Evolutionary conservation across 1,139 yeast species (phyloP).

Genomic region (Suhomyces bribrorum): DNA sequence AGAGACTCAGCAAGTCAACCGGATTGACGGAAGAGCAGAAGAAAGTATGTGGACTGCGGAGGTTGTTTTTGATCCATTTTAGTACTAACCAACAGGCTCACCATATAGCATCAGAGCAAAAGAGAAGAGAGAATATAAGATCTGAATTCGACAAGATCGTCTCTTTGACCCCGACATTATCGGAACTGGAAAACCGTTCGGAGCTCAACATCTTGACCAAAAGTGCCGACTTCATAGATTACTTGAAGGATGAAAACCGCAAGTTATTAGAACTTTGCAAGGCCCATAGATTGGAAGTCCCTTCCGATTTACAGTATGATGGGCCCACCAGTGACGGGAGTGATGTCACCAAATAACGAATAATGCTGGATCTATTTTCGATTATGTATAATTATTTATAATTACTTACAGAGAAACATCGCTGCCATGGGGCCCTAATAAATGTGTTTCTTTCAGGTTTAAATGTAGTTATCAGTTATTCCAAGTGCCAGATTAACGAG

Average conservation of each 20-base stretch:
- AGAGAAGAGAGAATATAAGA: slow-evolving; percentile 48
- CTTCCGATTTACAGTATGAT: slow-evolving; percentile 37
- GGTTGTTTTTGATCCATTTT: too few relatives aligned
- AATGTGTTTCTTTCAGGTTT: not conserved
- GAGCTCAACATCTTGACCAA: slow-evolving; percentile 48
- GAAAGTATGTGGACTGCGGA: slow-evolving; percentile 35
- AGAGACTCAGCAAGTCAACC: slow-evolving; percentile 29
- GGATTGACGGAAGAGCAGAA: slow-evolving; percentile 48
- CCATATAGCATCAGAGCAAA: slow-evolving; percentile 53
- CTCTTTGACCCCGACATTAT: slow-evolving; percentile 42
- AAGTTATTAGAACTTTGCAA: slow-evolving; percentile 37
- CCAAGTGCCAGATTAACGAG: slow-evolving; percentile 20
- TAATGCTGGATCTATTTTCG: slow-evolving; percentile 4
- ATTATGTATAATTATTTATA: slow-evolving; percentile 3
- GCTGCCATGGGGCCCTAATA: too few relatives aligned
- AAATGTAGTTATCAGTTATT: not conserved
- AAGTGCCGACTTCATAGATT: slow-evolving; percentile 49
- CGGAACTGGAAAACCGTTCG: slow-evolving; percentile 46
- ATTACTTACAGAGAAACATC: not conserved
- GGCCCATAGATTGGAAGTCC: slow-evolving; percentile 39
- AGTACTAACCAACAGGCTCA: slow-evolving; percentile 35
- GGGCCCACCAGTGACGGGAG: slow-evolving; percentile 36
- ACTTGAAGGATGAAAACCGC: slow-evolving; percentile 41
- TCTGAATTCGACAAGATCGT: slow-evolving; percentile 50
- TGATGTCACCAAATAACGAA: slow-evolving; percentile 18